Conservation (phyloP, 108 stramenopile species). For the Cyclotella sp. region DNA sequence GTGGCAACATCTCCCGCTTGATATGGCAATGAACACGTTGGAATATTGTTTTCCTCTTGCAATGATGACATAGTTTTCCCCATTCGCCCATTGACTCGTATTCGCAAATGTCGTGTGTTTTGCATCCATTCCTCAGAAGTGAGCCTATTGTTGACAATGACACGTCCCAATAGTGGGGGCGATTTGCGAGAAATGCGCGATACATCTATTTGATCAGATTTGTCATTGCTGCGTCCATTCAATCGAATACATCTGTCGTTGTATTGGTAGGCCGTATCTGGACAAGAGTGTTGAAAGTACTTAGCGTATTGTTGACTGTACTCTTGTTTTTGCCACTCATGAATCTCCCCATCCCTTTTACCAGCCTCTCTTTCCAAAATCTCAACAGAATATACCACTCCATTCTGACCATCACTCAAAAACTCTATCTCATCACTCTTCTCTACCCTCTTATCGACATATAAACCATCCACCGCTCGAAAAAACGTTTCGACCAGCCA, state of each 20-base stretch:
- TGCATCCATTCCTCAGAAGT: slow-evolving; percentile 79
- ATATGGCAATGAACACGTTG: slow-evolving; percentile 54
- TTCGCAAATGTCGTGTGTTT: slow-evolving; percentile 75
- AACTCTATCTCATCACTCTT: neutral
- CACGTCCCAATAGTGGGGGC: slow-evolving; percentile 53
- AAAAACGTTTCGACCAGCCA: slow-evolving; percentile 66
- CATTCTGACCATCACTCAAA: neutral
- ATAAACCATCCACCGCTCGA: slow-evolving; percentile 17
- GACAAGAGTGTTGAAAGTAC: slow-evolving; percentile 66
- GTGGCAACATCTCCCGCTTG: slow-evolving; percentile 82
- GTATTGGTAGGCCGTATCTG: slow-evolving; percentile 73
- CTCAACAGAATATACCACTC: neutral
- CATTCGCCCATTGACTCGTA: slow-evolving; percentile 31
- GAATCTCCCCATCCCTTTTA: neutral
- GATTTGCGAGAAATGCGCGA: slow-evolving; percentile 1
- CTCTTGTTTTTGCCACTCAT: slow-evolving; percentile 56
- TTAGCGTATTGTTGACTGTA: slow-evolving; percentile 54
- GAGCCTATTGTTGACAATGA: slow-evolving; percentile 71
- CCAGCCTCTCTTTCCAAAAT: neutral
- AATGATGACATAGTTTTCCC: neutral
- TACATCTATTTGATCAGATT: neutral
- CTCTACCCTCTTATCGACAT: neutral
- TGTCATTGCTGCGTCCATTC: neutral
- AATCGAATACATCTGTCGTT: slow-evolving; percentile 19
- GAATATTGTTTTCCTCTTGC: slow-evolving; percentile 4